These are phyloP conservation scores for Tetradesmus obliquus DNA, from an alignment of 139 green algal genomes.

Conservation along the genomic window DNA sequence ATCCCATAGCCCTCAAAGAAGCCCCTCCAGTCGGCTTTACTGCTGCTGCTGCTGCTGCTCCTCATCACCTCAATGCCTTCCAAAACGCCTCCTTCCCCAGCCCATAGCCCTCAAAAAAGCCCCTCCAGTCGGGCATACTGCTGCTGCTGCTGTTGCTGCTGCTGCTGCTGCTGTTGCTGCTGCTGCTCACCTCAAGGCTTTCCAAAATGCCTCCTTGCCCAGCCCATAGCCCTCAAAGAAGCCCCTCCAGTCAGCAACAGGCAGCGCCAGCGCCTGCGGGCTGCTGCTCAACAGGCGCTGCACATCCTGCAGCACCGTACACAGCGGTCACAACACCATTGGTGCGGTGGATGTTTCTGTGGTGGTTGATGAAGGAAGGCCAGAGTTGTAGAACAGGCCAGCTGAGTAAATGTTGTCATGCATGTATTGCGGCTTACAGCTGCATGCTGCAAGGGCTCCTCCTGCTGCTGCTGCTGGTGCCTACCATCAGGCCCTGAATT, in stretches of 20 bases:
- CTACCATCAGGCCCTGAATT: neutral
- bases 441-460: no score
- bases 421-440: no score
- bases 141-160: no score
- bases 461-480: neutral
- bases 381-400: no score
- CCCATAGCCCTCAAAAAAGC: neutral
- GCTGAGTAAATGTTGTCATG: no score
- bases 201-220: neutral
- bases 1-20: neutral
- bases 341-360: no score
- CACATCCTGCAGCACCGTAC: slow-evolving; percentile 7
- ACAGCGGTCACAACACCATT: no score
- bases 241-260: slow-evolving; percentile 12
- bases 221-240: slow-evolving; percentile 41
- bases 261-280: slow-evolving; percentile 6
- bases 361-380: no score
- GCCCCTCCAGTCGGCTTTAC: no score
- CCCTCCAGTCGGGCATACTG: no score
- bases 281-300: neutral
- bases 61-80: no score
- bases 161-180: neutral
- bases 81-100: neutral
- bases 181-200: slow-evolving; percentile 12
- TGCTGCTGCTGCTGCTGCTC: no score